Percentiles rank a stretch among this genome's conserved stretches.
Conservation (phyloP, 1,284 basidiomycete species). For the Ustilago hordei region DNA sequence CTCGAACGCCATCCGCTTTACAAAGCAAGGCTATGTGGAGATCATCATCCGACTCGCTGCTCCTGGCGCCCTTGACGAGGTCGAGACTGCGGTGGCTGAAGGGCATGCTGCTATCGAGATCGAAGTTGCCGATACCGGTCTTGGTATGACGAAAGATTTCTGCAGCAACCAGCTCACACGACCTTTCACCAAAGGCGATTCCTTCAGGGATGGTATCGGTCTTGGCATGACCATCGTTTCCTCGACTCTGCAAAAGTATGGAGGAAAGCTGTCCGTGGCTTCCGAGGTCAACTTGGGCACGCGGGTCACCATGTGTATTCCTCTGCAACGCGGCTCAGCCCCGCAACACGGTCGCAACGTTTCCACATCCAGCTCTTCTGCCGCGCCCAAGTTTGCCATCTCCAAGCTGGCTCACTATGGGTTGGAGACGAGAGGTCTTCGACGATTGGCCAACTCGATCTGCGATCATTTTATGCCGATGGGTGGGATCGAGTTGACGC, state of each 20-base stretch:
- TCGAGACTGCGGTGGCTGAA: slow-evolving; percentile 15
- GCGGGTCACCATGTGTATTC: slow-evolving; percentile 47
- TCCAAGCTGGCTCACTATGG: slow-evolving; percentile 38
- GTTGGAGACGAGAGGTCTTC: slow-evolving; percentile 37
- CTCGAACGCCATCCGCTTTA: slow-evolving; percentile 56
- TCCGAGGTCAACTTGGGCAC: slow-evolving; percentile 54
- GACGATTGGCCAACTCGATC: slow-evolving; percentile 33
- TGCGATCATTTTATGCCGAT: slow-evolving; percentile 36
- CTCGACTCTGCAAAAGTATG: slow-evolving; percentile 43
- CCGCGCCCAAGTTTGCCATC: slow-evolving; percentile 16
- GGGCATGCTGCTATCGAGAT: slow-evolving; percentile 36
- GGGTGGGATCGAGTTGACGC: slow-evolving; percentile 33
- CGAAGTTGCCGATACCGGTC: slow-evolving; percentile 43
- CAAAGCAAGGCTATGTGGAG: slow-evolving; percentile 47
- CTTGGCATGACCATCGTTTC: slow-evolving; percentile 60
- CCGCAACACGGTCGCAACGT: slow-evolving; percentile 15
- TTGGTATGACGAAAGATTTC: slow-evolving; percentile 54
- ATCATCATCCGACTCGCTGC: slow-evolving; percentile 30
- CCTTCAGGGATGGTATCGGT: slow-evolving; percentile 57
- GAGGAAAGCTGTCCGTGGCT: slow-evolving; percentile 49
- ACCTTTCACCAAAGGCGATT: slow-evolving; percentile 57
- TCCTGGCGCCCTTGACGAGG: slow-evolving; percentile 23
- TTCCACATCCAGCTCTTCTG: not conserved
- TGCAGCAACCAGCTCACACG: slow-evolving; percentile 40
- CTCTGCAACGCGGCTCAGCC: slow-evolving; percentile 15